These are phyloP conservation scores for Graphilbum fragrans DNA, from an alignment of 2,329 filamentous ascomycete species.

Conservation along the genomic window DNA sequence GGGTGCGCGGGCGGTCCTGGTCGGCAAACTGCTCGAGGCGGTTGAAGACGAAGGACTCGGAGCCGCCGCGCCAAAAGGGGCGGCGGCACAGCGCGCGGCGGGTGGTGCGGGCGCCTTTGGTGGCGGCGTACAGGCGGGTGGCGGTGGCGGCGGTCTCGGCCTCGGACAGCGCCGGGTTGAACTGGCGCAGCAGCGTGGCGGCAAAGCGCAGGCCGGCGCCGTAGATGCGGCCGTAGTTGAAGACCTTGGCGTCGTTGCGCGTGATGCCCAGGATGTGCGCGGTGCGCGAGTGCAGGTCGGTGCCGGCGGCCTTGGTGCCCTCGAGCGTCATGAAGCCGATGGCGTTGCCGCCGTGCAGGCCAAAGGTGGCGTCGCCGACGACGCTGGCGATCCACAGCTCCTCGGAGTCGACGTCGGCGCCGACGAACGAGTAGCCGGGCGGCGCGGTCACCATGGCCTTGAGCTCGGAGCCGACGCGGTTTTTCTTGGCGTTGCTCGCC, in stretches of 20 bases:
- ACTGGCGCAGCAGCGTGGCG: conserved; percentile 77
- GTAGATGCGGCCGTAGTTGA: conserved; percentile 98
- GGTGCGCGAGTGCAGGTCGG: conserved; percentile 88
- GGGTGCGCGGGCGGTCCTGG: conserved; percentile 80
- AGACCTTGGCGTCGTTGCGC: conserved; percentile 89
- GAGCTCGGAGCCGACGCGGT: conserved; percentile 89
- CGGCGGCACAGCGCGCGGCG: conserved; percentile 59
- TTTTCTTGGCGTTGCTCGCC: conserved; percentile 91
- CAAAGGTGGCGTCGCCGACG: conserved; percentile 88
- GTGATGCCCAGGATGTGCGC: conserved; percentile 88
- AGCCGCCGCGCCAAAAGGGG: conserved; percentile 89
- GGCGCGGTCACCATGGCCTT: conserved; percentile 96
- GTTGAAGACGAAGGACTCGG: conserved; percentile 97
- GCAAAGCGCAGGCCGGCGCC: conserved; percentile 95
- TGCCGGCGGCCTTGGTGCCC: conserved; percentile 86
- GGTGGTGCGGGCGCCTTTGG: conserved; percentile 79
- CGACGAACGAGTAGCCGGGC: conserved; percentile 83
- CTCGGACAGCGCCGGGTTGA: conserved; percentile 78
- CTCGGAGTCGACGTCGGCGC: conserved; percentile 93
- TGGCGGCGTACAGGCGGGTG: conserved; percentile 70
- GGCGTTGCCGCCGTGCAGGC: conserved; percentile 89
- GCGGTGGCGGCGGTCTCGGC: conserved; percentile 65
- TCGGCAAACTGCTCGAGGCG: conserved; percentile 96
- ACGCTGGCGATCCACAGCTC: conserved; percentile 97
- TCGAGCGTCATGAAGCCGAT: conserved; percentile 99